These are phyloP conservation scores for Arthrobotrys megalospora DNA, from an alignment of 2,329 filamentous ascomycete genomes.

Conservation along the genomic window DNA sequence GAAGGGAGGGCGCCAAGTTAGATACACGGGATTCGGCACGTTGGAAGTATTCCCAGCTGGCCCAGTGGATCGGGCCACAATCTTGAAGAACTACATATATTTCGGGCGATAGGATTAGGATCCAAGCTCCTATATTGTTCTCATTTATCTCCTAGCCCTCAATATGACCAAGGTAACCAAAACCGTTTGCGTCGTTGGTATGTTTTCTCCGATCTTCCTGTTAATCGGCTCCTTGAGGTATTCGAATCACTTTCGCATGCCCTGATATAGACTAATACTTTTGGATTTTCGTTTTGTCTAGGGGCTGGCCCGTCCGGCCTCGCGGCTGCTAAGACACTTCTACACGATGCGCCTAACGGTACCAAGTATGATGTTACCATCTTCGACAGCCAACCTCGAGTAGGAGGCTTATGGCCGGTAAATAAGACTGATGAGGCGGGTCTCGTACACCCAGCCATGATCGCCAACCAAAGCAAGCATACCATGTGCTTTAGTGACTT, in stretches of 20 bases:
- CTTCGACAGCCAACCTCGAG: constrained; percentile 76
- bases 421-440: constrained; percentile 71
- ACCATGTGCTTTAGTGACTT: constrained; percentile 81
- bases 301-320: constrained; percentile 80
- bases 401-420: constrained; percentile 85
- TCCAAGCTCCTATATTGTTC: constrained; percentile 1
- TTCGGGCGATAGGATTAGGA: not conserved
- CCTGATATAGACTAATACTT: not conserved
- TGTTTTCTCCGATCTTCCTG: constrained; percentile 57
- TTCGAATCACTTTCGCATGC: constrained; percentile 21
- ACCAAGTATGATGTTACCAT: constrained; percentile 77
- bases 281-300: constrained; percentile 65
- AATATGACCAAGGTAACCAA: constrained; percentile 67
- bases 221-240: too few species aligned
- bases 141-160: not conserved
- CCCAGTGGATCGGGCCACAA: too few species aligned
- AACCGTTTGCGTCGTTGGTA: constrained; percentile 73
- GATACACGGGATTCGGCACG: constrained; percentile 8
- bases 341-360: constrained; percentile 73
- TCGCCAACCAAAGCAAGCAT: constrained; percentile 82
- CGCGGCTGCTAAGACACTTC: constrained; percentile 80
- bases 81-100: not conserved
- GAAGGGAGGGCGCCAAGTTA: not conserved
- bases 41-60: not conserved
- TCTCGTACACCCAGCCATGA: constrained; percentile 77